phyloP scores from a whole-genome alignment of 108 stramenopile genomes.

The Nitzschia sp. region DNA sequence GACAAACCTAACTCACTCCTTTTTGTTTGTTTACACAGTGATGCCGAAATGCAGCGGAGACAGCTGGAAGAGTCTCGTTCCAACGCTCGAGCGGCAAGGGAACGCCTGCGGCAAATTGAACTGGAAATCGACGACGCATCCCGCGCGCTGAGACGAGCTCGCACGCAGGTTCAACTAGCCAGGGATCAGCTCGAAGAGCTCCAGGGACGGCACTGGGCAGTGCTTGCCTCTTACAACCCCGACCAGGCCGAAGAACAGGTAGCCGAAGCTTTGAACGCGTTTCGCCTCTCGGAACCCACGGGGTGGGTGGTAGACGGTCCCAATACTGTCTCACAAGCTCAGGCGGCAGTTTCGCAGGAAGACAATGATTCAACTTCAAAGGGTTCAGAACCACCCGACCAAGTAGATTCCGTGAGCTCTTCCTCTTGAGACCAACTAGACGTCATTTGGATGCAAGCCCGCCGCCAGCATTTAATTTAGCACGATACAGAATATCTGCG shows the following conservation, averaged over 20 bases:
- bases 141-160: conserved; percentile 58
- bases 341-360: not conserved
- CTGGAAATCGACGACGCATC: conserved; percentile 72
- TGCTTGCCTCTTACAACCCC: conserved; percentile 74
- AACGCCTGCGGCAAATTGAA: conserved; percentile 57
- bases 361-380: not conserved
- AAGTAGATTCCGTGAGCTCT: too few species aligned
- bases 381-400: too few species aligned
- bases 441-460: too few species aligned
- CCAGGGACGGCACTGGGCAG: conserved; percentile 75
- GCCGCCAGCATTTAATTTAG: too few species aligned
- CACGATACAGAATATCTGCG: too few species aligned
- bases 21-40: conserved; percentile 14
- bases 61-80: conserved; percentile 45
- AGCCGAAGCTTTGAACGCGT: conserved; percentile 38
- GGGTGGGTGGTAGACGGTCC: not conserved
- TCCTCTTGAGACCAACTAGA: too few species aligned
- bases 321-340: not conserved
- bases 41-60: conserved; percentile 34
- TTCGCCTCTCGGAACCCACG: conserved; percentile 1
- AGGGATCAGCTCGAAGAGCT: conserved; percentile 46
- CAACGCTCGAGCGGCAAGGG: conserved; percentile 23
- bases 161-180: conserved; percentile 56
- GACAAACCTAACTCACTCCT: not conserved
- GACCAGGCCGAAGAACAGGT: conserved; percentile 45